A percentile compares a stretch with the other conserved stretches of the same genome.
These are phyloP conservation scores for Rhipidocladum racemiflorum DNA, from an alignment of 176 grass and related monocot genomes.

Conservation along the genomic window DNA sequence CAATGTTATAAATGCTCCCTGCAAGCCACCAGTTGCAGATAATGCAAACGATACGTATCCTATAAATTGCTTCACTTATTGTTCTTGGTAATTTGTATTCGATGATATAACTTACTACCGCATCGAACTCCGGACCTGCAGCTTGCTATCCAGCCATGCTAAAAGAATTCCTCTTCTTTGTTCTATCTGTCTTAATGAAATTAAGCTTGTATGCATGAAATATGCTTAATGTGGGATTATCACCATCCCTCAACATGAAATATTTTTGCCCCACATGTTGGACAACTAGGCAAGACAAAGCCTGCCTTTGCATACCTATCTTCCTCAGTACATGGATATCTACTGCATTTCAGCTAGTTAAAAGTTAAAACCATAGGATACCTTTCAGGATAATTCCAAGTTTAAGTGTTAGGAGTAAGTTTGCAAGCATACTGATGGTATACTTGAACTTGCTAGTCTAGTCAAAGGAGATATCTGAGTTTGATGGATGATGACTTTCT, in stretches of 20 bases:
- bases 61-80: slow-evolving; percentile 28
- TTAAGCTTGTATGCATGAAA: slow-evolving; percentile 14
- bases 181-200: not conserved
- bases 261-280: not conserved
- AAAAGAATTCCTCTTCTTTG: slow-evolving; percentile 13
- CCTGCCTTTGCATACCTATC: not conserved
- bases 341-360: slow-evolving; percentile 11
- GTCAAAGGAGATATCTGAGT: not conserved
- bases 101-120: slow-evolving; percentile 25
- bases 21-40: slow-evolving; percentile 31
- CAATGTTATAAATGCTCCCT: slow-evolving; percentile 46
- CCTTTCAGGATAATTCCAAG: not conserved
- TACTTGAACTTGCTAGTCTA: slow-evolving; percentile 15
- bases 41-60: slow-evolving; percentile 66
- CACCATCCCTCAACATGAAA: not conserved
- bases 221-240: slow-evolving; percentile 14
- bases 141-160: not conserved
- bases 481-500: not conserved
- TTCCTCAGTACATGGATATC: slow-evolving; percentile 5
- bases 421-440: not conserved
- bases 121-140: not conserved
- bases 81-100: slow-evolving; percentile 31
- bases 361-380: slow-evolving; percentile 10
- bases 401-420: not conserved
- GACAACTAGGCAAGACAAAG: not conserved